Base-by-base conservation (phyloP, 192 early-diverging fungal genomes). In the Coemansia sp. region DNA sequence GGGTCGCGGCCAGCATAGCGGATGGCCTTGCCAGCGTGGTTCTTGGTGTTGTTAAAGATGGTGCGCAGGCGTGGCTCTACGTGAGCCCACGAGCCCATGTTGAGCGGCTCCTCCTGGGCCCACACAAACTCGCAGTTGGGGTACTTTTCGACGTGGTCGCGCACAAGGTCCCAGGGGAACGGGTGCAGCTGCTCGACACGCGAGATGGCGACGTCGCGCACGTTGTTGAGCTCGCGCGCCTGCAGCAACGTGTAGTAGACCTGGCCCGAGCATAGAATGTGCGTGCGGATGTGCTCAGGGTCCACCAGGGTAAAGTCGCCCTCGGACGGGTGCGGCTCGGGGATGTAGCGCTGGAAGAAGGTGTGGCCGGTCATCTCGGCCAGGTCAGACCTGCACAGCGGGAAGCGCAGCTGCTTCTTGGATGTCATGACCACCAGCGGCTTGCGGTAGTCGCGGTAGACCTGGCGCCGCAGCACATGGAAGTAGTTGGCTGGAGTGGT, bases 401-500 rank as follows among this genome's bases (percentile, higher is more conserved):
- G 80, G 33, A 85, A 74, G 21, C 86, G 84, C 19, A 91, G 72
- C 26, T 90, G 70, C 10, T 83, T 86, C 76, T 93, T 93, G 34
- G 90, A 88, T 17, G 85, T 75, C 12, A 88, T 84, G 6, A 97
- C 86, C 26, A 98, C 87, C 63, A 98, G 80, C n/a, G 95, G 96
- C 78, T 97, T 95, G 60, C 96, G 88, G 82, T 89, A 98, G 67
- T 87, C 82, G 50, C 93, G 88, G 29, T 76, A 65, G 88, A 95
- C 90, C 81, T 98, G 95, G 37, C 96, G 86, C 35, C 96, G 85
- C n/a, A 98, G 76, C 36, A 93, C 78, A 71, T 98, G 96, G 85
- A 97, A 98, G 72, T 93, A 94, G 70, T 98, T 94, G 1, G 93
- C 93, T 0, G 95, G 95, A 2, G 90, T 93, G 14, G 94, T 96